phyloP scores from a whole-genome alignment of 1,284 basidiomycete species.

The Mrakiaceae sp. region DNA sequence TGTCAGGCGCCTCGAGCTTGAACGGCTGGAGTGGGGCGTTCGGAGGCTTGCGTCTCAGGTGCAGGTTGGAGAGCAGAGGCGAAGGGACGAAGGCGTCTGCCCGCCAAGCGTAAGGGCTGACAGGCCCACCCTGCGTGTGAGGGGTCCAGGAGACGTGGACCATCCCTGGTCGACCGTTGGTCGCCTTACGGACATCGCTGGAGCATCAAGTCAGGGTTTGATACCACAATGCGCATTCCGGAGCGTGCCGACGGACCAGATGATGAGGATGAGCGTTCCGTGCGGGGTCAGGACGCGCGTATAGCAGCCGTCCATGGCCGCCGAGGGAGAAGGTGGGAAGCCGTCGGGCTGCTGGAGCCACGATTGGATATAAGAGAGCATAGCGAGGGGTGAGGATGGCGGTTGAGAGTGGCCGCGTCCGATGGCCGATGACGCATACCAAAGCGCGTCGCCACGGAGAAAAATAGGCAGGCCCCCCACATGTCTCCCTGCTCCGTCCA shows the following conservation, averaged over 20 bases:
- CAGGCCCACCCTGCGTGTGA: neutral
- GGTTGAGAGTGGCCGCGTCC: too few species aligned
- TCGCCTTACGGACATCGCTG: neutral
- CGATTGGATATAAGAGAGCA: too few species aligned
- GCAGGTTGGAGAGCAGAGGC: neutral
- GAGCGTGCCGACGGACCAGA: neutral
- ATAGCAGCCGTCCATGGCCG: constrained; percentile 2
- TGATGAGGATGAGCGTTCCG: constrained; percentile 6
- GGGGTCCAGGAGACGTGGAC: constrained; percentile 2
- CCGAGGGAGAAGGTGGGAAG: neutral
- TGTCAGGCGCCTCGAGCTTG: neutral
- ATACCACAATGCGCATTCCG: too few species aligned
- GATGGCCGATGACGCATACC: too few species aligned
- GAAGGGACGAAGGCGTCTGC: too few species aligned
- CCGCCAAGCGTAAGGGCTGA: neutral
- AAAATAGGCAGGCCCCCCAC: too few species aligned
- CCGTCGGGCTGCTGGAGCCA: neutral
- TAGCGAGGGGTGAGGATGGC: too few species aligned
- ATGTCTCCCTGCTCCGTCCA: too few species aligned
- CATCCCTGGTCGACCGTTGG: neutral
- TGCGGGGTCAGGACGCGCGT: neutral
- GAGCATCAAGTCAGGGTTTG: too few species aligned
- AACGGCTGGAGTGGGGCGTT: neutral
- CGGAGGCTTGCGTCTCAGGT: neutral
- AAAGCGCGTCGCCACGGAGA: too few species aligned